phyloP scores from a whole-genome alignment of 2,329 filamentous ascomycete species.

The Dactylellina drechsleri region DNA sequence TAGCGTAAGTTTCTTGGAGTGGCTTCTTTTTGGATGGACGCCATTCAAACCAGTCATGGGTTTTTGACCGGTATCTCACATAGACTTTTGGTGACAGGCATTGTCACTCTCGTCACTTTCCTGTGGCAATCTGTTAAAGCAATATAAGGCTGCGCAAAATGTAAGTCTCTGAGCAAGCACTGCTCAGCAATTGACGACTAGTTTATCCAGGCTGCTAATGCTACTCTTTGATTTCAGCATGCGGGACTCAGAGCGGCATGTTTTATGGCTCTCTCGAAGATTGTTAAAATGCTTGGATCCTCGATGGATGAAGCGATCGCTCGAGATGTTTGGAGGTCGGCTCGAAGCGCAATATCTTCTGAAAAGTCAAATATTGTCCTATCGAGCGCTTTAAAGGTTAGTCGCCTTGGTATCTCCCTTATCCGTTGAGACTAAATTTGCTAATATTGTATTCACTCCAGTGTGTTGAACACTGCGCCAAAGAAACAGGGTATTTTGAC shows the following conservation, averaged over 20 bases:
- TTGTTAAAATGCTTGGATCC: constrained; percentile 76
- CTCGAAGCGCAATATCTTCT: constrained; percentile 75
- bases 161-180: constrained; percentile 43
- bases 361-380: constrained; percentile 89
- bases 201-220: constrained; percentile 12
- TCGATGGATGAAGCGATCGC: constrained; percentile 85
- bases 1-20: constrained; percentile 65
- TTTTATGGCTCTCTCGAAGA: constrained; percentile 78
- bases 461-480: constrained; percentile 78
- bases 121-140: constrained; percentile 77
- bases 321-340: constrained; percentile 94
- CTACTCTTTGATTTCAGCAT: constrained; percentile 64
- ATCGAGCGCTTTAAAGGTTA: constrained; percentile 62
- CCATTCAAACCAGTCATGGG: constrained; percentile 36
- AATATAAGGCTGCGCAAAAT: constrained; percentile 79
- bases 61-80: constrained; percentile 54
- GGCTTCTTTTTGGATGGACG: constrained; percentile 17
- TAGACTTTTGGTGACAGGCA: constrained; percentile 55
- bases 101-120: constrained; percentile 75
- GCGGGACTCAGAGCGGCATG: constrained; percentile 82
- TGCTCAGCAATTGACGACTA: background rate
- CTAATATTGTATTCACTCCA: constrained; percentile 63
- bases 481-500: constrained; percentile 81
- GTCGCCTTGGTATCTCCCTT: background rate
- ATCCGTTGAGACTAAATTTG: background rate